These are phyloP conservation scores for Aquilaria sinensis DNA, from an alignment of 345 rosid genomes.

Conservation along the genomic window DNA sequence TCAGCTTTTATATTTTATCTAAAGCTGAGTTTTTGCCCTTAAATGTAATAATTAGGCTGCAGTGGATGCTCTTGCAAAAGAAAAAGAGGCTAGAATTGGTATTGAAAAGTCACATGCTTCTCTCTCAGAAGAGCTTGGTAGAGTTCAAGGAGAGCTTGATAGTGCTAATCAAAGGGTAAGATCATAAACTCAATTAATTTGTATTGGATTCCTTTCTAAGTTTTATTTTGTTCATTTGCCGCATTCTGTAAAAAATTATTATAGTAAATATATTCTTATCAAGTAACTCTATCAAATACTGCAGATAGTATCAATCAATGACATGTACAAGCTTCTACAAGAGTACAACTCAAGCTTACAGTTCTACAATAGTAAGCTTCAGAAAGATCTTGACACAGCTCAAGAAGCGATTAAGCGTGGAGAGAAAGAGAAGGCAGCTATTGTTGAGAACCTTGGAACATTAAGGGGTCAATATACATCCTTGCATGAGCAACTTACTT, in stretches of 20 bases:
- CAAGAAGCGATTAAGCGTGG: conserved; percentile 72
- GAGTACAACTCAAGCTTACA: conserved; percentile 96
- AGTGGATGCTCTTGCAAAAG: conserved; percentile 65
- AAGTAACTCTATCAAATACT: conserved; percentile 11
- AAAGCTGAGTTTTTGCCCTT: conserved; percentile 8
- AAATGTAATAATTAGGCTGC: conserved; percentile 45
- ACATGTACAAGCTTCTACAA: conserved; percentile 92
- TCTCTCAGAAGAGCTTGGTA: conserved; percentile 73
- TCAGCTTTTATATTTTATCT: neutral
- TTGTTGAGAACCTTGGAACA: conserved; percentile 65
- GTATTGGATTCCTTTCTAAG: neutral
- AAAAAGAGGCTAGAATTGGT: conserved; percentile 65
- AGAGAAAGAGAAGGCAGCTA: conserved; percentile 78
- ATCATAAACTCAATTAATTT: conserved; percentile 11
- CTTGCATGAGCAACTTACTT: conserved; percentile 69
- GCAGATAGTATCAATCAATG: conserved; percentile 86
- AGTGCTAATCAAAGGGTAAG: conserved; percentile 92
- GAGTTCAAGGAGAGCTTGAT: conserved; percentile 80
- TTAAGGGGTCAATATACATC: conserved; percentile 71
- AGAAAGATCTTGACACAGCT: conserved; percentile 82
- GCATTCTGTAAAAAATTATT: conserved; percentile 3
- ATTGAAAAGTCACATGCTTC: conserved; percentile 68
- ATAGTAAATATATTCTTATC: neutral
- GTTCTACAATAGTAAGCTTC: conserved; percentile 86
- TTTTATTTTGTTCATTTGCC: neutral